phyloP scores from a whole-genome alignment of 75 land plant species.

The Ceratopteris richardii region DNA sequence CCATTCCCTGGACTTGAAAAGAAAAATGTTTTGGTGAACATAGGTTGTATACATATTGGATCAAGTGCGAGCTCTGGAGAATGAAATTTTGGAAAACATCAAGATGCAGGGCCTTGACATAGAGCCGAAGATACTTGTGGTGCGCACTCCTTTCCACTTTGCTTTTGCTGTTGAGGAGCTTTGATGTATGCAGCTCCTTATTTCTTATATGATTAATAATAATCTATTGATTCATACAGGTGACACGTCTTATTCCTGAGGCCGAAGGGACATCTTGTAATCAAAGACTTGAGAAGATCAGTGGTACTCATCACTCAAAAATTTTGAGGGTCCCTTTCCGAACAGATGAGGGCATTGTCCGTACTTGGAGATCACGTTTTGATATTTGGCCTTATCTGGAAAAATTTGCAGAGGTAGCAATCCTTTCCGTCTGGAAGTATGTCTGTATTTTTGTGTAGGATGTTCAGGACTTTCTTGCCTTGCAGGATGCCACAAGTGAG shows the following conservation, averaged over 20 bases:
- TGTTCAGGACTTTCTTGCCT: too few species aligned
- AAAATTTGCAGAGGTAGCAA: slow-evolving; percentile 44
- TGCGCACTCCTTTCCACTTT: slow-evolving; percentile 9
- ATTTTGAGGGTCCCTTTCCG: slow-evolving; percentile 59
- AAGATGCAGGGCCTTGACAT: slow-evolving; percentile 54
- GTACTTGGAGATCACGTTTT: slow-evolving; percentile 58
- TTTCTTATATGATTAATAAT: too few species aligned
- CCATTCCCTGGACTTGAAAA: too few species aligned
- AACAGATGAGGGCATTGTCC: slow-evolving; percentile 36
- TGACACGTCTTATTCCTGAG: slow-evolving; percentile 59
- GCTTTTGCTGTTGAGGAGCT: too few species aligned
- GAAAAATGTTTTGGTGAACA: too few species aligned
- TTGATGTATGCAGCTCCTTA: too few species aligned
- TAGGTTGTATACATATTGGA: slow-evolving; percentile 91
- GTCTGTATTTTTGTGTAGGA: too few species aligned
- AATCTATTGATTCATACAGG: slow-evolving; percentile 17
- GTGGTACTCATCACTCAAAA: slow-evolving; percentile 40
- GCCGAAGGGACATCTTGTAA: slow-evolving; percentile 53
- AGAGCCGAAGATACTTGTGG: slow-evolving; percentile 50
- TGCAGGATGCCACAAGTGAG: slow-evolving; percentile 55
- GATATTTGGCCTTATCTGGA: slow-evolving; percentile 72
- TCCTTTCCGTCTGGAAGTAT: background rate
- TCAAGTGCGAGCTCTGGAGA: slow-evolving; percentile 84
- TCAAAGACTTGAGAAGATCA: slow-evolving; percentile 44
- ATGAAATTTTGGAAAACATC: slow-evolving; percentile 51